Percentiles rank a stretch among this genome's conserved stretches.
Conservation (phyloP, 2,329 filamentous ascomycete genomes). For the Colletotrichum simmondsii region DNA sequence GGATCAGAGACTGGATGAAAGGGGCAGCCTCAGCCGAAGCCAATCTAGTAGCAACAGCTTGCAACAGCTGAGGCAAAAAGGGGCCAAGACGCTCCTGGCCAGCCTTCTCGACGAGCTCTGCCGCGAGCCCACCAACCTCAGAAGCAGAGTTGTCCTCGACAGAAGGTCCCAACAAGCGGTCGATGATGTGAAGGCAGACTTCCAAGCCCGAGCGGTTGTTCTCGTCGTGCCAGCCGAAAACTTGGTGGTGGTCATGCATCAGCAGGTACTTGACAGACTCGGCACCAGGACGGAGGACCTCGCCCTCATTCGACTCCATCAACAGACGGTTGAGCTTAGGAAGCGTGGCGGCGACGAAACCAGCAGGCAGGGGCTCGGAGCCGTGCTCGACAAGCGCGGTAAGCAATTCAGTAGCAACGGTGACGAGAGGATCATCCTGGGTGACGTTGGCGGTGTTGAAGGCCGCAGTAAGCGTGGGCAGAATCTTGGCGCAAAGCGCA, state of each 20-base stretch:
- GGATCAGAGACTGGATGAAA: conserved; percentile 94
- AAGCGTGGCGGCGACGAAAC: conserved; percentile 86
- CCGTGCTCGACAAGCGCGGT: conserved; percentile 85
- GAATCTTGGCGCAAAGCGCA: conserved; percentile 83
- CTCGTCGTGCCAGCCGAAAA: conserved; percentile 87
- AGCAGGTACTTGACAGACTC: conserved; percentile 91
- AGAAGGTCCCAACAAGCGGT: conserved; percentile 82
- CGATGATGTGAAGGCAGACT: conserved; percentile 90
- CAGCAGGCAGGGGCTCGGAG: conserved; percentile 84
- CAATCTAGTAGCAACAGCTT: conserved; percentile 87
- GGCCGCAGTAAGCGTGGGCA: conserved; percentile 88
- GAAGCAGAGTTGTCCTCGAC: conserved; percentile 95
- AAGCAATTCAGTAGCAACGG: conserved; percentile 82
- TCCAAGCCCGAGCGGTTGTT: conserved; percentile 86
- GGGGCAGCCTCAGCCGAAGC: conserved; percentile 84
- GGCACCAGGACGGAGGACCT: conserved; percentile 87
- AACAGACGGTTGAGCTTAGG: conserved; percentile 88
- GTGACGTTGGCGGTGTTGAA: conserved; percentile 90
- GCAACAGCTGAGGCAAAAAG: conserved; percentile 87
- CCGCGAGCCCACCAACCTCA: conserved; percentile 95
- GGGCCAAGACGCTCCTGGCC: conserved; percentile 91
- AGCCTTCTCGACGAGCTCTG: conserved; percentile 94
- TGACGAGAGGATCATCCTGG: conserved; percentile 85
- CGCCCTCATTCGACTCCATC: conserved; percentile 85
- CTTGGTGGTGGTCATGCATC: conserved; percentile 87